Conservation (phyloP, 768 basidiomycete species). For the Leccinum broughii region DNA sequence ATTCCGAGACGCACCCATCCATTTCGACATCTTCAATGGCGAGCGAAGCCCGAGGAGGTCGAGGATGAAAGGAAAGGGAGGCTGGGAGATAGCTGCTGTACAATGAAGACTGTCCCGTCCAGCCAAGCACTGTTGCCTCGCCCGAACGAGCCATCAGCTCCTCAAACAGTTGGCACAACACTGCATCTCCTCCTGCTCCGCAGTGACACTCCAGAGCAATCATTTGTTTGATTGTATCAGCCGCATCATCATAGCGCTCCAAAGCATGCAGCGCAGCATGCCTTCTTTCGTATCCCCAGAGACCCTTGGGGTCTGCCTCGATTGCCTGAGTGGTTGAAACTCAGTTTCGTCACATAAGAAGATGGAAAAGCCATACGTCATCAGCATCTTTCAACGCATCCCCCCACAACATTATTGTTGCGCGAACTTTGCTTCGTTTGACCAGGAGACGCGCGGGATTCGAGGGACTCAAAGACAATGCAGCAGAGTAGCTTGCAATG, state of each 20-base stretch:
- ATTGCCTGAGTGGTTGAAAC: not conserved
- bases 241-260: not conserved
- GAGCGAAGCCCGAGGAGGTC: too few species aligned
- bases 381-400: slow-evolving; percentile 9
- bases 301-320: not conserved
- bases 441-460: slow-evolving; percentile 2
- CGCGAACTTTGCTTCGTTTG: slow-evolving; percentile 5
- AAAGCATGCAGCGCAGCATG: slow-evolving; percentile 1
- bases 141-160: too few species aligned
- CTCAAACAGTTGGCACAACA: too few species aligned
- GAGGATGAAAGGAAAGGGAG: too few species aligned
- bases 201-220: too few species aligned
- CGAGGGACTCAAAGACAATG: not conserved
- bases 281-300: slow-evolving; percentile 1
- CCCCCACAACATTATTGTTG: not conserved
- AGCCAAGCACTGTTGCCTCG: too few species aligned
- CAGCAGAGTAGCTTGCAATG: not conserved
- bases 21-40: too few species aligned
- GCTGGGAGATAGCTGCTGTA: too few species aligned
- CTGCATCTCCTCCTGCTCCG: too few species aligned
- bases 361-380: too few species aligned
- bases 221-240: not conserved
- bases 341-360: not conserved
- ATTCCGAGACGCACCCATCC: too few species aligned
- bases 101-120: too few species aligned